Evolutionary conservation across 352 stramenopile species (phyloP).

Genomic region (Phytopythium helicoides): DNA sequence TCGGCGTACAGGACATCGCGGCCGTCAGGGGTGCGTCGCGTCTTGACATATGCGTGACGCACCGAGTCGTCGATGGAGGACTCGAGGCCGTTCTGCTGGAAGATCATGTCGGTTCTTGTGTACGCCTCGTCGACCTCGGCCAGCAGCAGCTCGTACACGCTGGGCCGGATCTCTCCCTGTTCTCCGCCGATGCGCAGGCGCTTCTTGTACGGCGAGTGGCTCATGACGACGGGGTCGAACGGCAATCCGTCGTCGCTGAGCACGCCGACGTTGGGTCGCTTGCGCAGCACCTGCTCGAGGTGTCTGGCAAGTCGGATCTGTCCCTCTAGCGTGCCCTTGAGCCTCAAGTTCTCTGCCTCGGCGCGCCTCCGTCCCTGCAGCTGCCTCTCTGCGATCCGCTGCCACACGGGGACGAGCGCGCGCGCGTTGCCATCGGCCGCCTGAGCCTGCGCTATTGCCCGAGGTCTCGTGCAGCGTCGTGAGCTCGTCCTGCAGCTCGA

Average conservation of each 20-base stretch:
- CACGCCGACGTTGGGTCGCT: conserved; percentile 40
- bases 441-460: not conserved
- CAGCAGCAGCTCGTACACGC: conserved; percentile 32
- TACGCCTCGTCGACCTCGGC: conserved; percentile 44
- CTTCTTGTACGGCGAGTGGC: conserved; percentile 14
- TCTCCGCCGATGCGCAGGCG: conserved; percentile 16
- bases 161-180: conserved; percentile 9
- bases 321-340: conserved; percentile 34
- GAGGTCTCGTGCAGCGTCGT: conserved; percentile 15
- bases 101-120: conserved; percentile 32
- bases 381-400: conserved; percentile 47
- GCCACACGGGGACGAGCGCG: conserved; percentile 35
- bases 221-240: not conserved
- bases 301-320: conserved; percentile 49
- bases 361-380: conserved; percentile 21
- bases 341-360: conserved; percentile 42
- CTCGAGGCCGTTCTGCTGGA: conserved; percentile 40
- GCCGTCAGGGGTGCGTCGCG: conserved; percentile 7
- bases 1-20: conserved; percentile 37
- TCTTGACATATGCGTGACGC: conserved; percentile 36
- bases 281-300: conserved; percentile 50
- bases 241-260: conserved; percentile 9
- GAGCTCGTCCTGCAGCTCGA: conserved; percentile 39
- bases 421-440: conserved; percentile 8
- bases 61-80: conserved; percentile 39